Evolutionary conservation across 2,329 filamentous ascomycete species (phyloP).

Genomic region (Whalleya microplaca): DNA sequence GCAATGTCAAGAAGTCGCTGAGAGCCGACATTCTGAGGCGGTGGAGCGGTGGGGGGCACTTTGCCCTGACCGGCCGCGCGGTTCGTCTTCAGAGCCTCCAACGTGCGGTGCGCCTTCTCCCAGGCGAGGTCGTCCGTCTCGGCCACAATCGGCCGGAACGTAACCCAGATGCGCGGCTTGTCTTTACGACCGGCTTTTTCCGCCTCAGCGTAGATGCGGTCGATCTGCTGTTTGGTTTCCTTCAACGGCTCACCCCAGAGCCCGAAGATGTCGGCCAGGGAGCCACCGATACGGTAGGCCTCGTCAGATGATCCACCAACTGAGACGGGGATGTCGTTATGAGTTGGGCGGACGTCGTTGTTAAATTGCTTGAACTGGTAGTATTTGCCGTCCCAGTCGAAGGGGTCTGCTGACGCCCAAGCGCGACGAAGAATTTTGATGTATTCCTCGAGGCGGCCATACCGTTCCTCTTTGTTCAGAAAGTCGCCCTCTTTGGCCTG

Average conservation of each 20-base stretch:
- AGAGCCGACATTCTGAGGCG: conserved; percentile 62
- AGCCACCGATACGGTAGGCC: conserved; percentile 62
- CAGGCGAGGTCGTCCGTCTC: conserved; percentile 66
- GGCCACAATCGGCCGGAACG: conserved; percentile 63
- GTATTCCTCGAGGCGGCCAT: conserved; percentile 63
- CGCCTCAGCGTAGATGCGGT: conserved; percentile 61
- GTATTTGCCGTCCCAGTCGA: conserved; percentile 64
- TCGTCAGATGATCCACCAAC: conserved; percentile 63
- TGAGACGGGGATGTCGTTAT: conserved; percentile 59
- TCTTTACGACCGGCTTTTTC: conserved; percentile 60
- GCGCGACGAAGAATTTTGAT: conserved; percentile 63
- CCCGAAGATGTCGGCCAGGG: conserved; percentile 64
- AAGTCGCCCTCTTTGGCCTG: conserved; percentile 65
- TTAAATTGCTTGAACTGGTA: conserved; percentile 63
- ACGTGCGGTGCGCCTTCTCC: conserved; percentile 60
- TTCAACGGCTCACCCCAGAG: conserved; percentile 67
- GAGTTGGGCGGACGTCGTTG: conserved; percentile 56
- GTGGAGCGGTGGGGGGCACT: conserved; percentile 32
- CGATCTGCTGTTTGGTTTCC: conserved; percentile 66
- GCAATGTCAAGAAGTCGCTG: conserved; percentile 63
- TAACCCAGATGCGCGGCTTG: conserved; percentile 64
- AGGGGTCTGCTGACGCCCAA: conserved; percentile 59
- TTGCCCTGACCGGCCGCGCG: conserved; percentile 41
- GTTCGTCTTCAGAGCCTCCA: conserved; percentile 54
- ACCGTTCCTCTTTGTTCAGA: conserved; percentile 59